Percentiles rank a stretch among this genome's conserved stretches.
These are phyloP conservation scores for Fraxinus angustifolia DNA, from an alignment of 305 asterid genomes.

Conservation along the genomic window DNA sequence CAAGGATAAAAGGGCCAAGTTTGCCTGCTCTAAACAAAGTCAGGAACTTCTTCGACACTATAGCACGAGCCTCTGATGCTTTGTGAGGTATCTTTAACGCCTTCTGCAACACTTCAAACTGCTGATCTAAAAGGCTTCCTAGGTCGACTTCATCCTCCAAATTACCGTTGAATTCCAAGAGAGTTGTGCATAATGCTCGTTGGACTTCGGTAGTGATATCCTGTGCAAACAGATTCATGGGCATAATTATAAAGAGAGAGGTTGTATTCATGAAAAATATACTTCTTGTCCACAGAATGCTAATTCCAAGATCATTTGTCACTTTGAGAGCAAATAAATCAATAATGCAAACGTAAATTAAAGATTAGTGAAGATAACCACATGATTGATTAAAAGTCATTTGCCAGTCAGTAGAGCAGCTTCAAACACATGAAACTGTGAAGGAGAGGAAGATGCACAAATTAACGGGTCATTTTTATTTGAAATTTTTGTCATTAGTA, in stretches of 20 bases:
- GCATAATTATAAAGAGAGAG: neutral
- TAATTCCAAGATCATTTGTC: neutral
- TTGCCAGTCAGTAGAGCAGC: neutral
- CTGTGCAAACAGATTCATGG: conserved; percentile 30
- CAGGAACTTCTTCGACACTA: conserved; percentile 72
- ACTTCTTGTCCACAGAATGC: neutral
- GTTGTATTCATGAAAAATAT: neutral
- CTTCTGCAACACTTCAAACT: conserved; percentile 66
- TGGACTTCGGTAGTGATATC: conserved; percentile 66
- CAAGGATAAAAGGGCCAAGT: conserved; percentile 84
- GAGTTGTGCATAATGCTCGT: conserved; percentile 49
- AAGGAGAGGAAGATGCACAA: neutral
- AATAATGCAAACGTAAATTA: neutral
- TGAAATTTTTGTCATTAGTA: neutral
- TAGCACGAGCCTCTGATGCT: conserved; percentile 73
- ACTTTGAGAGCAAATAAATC: neutral
- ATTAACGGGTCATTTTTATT: neutral
- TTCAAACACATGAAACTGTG: neutral
- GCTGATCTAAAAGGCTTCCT: conserved; percentile 64
- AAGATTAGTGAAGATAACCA: neutral
- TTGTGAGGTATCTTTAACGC: conserved; percentile 72
- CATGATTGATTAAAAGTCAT: neutral
- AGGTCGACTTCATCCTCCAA: conserved; percentile 72
- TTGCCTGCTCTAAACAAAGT: conserved; percentile 76
- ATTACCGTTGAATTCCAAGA: conserved; percentile 55